Evolutionary conservation across 2,329 filamentous ascomycete species (phyloP).

Genomic region (Penicillium fuscoglaucum): DNA sequence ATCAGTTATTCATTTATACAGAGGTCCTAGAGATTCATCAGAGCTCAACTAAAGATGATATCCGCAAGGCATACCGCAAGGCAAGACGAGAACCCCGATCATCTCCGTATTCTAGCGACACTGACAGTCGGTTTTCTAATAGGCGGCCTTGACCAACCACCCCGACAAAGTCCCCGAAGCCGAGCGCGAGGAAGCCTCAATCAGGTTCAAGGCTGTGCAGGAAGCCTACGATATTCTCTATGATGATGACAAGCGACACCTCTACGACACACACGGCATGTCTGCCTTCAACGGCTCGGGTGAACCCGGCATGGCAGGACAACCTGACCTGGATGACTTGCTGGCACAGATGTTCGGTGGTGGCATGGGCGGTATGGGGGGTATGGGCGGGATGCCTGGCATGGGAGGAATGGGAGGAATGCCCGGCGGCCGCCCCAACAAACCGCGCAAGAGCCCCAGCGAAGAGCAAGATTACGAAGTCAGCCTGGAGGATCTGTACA

Average conservation of each 20-base stretch:
- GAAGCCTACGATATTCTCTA: slow-evolving; percentile 97
- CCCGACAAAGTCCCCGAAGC: slow-evolving; percentile 93
- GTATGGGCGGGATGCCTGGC: slow-evolving; percentile 59
- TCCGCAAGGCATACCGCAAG: slow-evolving; percentile 97
- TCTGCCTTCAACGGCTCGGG: slow-evolving; percentile 82
- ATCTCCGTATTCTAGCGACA: neutral
- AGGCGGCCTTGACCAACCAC: slow-evolving; percentile 86
- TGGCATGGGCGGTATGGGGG: slow-evolving; percentile 56
- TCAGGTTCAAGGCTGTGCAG: slow-evolving; percentile 87
- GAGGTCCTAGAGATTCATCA: slow-evolving; percentile 77
- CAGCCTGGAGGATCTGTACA: slow-evolving; percentile 91
- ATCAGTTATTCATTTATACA: slow-evolving; percentile 39
- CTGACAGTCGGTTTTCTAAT: slow-evolving; percentile 14
- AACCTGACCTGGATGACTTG: slow-evolving; percentile 81
- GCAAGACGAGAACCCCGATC: slow-evolving; percentile 48
- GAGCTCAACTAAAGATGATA: slow-evolving; percentile 71
- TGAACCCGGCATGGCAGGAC: slow-evolving; percentile 63
- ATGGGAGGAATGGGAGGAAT: slow-evolving; percentile 37
- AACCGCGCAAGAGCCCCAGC: slow-evolving; percentile 67
- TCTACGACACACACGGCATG: slow-evolving; percentile 96
- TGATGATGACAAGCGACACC: slow-evolving; percentile 87
- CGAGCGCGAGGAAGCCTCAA: slow-evolving; percentile 79
- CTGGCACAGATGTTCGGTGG: slow-evolving; percentile 81
- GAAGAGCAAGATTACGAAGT: slow-evolving; percentile 93
- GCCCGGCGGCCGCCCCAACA: slow-evolving; percentile 37